Evolutionary conservation across 2,329 filamentous ascomycete species (phyloP).

Genomic region (Aspergillus sclerotialis): DNA sequence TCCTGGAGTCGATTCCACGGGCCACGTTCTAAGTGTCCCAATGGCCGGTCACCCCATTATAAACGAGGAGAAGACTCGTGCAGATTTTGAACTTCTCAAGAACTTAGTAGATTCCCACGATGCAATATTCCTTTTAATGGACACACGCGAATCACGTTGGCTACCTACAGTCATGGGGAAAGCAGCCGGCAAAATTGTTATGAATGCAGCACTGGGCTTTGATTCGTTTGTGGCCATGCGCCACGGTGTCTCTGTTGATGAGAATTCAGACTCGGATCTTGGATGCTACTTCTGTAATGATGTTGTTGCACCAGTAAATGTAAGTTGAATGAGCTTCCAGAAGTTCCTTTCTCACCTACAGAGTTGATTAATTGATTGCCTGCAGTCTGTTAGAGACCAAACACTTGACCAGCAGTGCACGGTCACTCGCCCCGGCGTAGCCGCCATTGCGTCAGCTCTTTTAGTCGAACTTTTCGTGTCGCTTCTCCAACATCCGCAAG

Average conservation of each 20-base stretch:
- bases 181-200: conserved; percentile 82
- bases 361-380: conserved; percentile 10
- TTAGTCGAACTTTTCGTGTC: conserved; percentile 86
- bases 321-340: conserved; percentile 47
- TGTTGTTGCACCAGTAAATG: conserved; percentile 87
- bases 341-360: conserved; percentile 6
- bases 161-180: conserved; percentile 95
- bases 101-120: conserved; percentile 77
- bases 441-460: conserved; percentile 83
- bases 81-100: conserved; percentile 69
- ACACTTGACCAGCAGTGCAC: conserved; percentile 98
- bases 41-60: conserved; percentile 90
- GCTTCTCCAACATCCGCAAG: conserved; percentile 72
- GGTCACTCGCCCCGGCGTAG: conserved; percentile 86
- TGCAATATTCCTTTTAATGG: conserved; percentile 93
- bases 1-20: conserved; percentile 75
- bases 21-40: conserved; percentile 77
- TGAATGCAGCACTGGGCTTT: conserved; percentile 94
- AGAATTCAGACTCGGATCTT: conserved; percentile 57
- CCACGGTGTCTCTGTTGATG: conserved; percentile 63
- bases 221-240: conserved; percentile 97
- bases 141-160: conserved; percentile 91
- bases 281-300: conserved; percentile 99
- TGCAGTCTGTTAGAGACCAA: conserved; percentile 81
- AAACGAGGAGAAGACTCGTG: conserved; percentile 61